Conservation (phyloP, 2,329 filamentous ascomycete genomes). For the Colletotrichum eremochloae region DNA sequence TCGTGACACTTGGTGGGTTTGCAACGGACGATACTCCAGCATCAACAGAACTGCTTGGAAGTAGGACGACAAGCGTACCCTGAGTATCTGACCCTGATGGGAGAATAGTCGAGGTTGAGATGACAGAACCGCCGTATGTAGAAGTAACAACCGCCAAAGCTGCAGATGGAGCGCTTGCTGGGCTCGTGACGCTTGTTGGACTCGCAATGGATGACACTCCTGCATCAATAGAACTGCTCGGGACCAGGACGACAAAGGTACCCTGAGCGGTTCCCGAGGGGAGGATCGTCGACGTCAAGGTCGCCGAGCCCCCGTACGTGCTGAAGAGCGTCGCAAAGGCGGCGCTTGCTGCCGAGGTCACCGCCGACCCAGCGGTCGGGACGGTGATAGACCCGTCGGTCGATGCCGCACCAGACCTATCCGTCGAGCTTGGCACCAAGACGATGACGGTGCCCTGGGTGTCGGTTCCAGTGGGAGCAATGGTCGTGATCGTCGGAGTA, state of each 20-base stretch:
- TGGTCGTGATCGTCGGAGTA: conserved; percentile 24
- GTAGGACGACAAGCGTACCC: conserved; percentile 27
- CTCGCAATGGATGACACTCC: neutral
- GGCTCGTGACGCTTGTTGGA: neutral
- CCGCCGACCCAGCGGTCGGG: too few species aligned
- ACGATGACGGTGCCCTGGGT: conserved; percentile 16
- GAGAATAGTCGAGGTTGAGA: conserved; percentile 26
- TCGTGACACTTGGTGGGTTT: neutral
- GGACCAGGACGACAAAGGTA: conserved; percentile 29
- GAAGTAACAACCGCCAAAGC: conserved; percentile 7
- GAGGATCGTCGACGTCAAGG: conserved; percentile 22
- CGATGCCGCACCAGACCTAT: neutral
- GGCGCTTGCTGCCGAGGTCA: neutral
- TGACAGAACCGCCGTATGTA: conserved; percentile 14
- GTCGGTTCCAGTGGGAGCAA: conserved; percentile 20
- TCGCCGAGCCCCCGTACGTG: conserved; percentile 20
- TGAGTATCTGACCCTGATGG: neutral
- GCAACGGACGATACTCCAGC: neutral
- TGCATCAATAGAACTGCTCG: conserved; percentile 7
- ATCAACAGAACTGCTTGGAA: conserved; percentile 13
- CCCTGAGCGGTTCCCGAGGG: conserved; percentile 9
- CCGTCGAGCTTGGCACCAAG: conserved; percentile 28
- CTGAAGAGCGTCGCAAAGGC: conserved; percentile 23
- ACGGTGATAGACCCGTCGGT: neutral
- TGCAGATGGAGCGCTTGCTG: neutral